Base-by-base conservation (phyloP, 2,329 filamentous ascomycete genomes). In the Fusarium protoensiforme region DNA sequence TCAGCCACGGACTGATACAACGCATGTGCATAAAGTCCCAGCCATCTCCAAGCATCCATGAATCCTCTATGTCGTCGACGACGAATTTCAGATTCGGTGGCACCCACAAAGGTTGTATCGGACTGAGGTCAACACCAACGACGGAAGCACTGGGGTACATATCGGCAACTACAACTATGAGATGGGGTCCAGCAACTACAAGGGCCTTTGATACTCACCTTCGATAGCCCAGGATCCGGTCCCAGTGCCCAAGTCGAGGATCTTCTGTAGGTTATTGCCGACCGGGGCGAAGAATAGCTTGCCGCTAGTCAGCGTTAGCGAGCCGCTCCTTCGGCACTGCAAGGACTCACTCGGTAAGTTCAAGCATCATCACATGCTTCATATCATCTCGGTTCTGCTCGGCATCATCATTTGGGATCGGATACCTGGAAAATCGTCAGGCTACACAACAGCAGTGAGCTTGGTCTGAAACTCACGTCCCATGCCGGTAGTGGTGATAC, bases 31-130 rank as follows among this genome's bases (percentile, higher is more conserved):
- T 67, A 60, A 77, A 72, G 43, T 77, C 75, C 59, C 69, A 76
- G 27, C 65, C 65, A 0, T 54, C 31, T 7, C 75, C 75, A 14
- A 76, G 65, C 56, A 72, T 69, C 90, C 89, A 91, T 0, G 86
- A 82, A 59, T 87, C 84, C 72, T 90, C 81, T 16, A 80, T 77
- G 35, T 83, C 81, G 29, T 83, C 81, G 16, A 82, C 81, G 8
- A 83, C 62, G 18, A 84, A 84, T 27, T 76, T 77, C 27, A 84
- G 79, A n/a, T 84, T 84, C 0, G 83, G 81, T 1, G 83, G 83
- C 0, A 84, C 81, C 83, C 82, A 84, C 5, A 60, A 56, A 0
- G 77, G 76, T 2, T 79, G 77, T 4, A 79, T 79, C 1, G 77
- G 77, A 6, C 70, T 75, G 1, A 78, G 65, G 9, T 78, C 77